These are phyloP conservation scores for Trypanosoma lewisi DNA, from an alignment of 208 protist genomes.

Conservation along the genomic window DNA sequence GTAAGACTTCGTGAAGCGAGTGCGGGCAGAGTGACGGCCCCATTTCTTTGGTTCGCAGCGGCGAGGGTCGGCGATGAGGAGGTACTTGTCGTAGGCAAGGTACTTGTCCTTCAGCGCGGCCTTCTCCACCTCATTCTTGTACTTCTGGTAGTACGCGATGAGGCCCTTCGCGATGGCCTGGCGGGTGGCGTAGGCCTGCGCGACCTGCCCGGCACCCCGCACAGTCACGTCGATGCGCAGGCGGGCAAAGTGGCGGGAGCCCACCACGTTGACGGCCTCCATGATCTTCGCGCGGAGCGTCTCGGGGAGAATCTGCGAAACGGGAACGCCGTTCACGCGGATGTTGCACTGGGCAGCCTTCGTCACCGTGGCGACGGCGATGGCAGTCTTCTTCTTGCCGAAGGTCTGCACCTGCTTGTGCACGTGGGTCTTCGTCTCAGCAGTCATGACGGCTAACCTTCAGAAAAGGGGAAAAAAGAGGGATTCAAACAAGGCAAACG, in stretches of 20 bases:
- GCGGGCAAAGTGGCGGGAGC: conserved; percentile 91
- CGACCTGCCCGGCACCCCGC: conserved; percentile 97
- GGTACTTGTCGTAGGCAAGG: conserved; percentile 96
- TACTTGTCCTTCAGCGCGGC: conserved; percentile 98
- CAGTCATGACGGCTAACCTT: too few relatives aligned
- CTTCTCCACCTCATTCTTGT: conserved; percentile 94
- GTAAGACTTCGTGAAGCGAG: conserved; percentile 95
- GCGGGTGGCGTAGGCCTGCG: conserved; percentile 98
- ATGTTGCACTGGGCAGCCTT: conserved; percentile 96
- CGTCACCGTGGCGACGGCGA: conserved; percentile 98
- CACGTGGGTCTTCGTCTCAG: conserved; percentile 69
- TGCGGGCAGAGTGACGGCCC: conserved; percentile 98
- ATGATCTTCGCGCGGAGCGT: conserved; percentile 97
- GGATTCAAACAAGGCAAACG: too few relatives aligned
- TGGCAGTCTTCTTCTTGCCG: conserved; percentile 98
- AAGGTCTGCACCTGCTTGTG: conserved; percentile 93
- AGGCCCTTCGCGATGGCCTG: conserved; percentile 99
- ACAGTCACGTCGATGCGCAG: conserved; percentile 98
- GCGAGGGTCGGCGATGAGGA: conserved; percentile 99
- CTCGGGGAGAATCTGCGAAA: conserved; percentile 97
- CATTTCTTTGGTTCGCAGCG: conserved; percentile 99
- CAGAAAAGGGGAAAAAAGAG: too few relatives aligned
- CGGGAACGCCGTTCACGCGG: conserved; percentile 97
- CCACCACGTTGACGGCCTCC: conserved; percentile 97
- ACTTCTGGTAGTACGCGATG: conserved; percentile 99